These are phyloP conservation scores for Parathielavia appendiculata DNA, from an alignment of 495 filamentous ascomycete species.

Conservation along the genomic window DNA sequence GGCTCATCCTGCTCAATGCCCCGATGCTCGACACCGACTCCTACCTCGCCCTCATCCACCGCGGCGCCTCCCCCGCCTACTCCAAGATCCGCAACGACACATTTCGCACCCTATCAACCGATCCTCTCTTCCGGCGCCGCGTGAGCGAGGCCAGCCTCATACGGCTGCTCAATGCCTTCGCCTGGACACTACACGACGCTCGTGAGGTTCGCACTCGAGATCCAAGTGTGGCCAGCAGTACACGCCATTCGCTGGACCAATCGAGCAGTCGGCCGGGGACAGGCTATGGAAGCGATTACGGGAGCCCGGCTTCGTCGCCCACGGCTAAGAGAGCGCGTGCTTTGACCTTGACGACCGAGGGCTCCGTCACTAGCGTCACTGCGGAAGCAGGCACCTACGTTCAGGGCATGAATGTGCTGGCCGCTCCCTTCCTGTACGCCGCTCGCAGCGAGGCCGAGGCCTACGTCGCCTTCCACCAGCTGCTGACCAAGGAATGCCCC, in stretches of 20 bases:
- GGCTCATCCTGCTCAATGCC: slow-evolving; percentile 85
- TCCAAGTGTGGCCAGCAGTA: slow-evolving; percentile 28
- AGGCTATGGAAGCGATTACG: slow-evolving; percentile 32
- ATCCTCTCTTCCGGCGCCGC: slow-evolving; percentile 89
- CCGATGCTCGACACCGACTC: slow-evolving; percentile 75
- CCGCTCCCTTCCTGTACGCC: slow-evolving; percentile 92
- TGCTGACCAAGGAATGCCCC: slow-evolving; percentile 83
- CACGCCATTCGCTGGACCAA: slow-evolving; percentile 32
- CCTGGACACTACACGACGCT: slow-evolving; percentile 86
- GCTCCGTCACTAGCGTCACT: slow-evolving; percentile 45
- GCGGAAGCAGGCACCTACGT: slow-evolving; percentile 79
- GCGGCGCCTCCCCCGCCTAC: slow-evolving; percentile 88
- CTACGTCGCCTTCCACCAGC: slow-evolving; percentile 82
- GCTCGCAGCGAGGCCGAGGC: slow-evolving; percentile 92
- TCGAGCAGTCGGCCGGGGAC: slow-evolving; percentile 29
- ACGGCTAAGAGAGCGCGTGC: slow-evolving; percentile 49
- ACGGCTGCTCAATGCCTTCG: slow-evolving; percentile 90
- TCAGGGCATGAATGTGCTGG: slow-evolving; percentile 99
- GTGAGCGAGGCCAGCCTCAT: slow-evolving; percentile 95
- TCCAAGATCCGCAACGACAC: slow-evolving; percentile 98
- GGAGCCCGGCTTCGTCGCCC: slow-evolving; percentile 41
- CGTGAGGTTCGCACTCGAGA: slow-evolving; percentile 41
- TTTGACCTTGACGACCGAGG: slow-evolving; percentile 54
- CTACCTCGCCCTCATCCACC: slow-evolving; percentile 86
- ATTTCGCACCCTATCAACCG: slow-evolving; percentile 90